These are phyloP conservation scores for Rhytidhysteron rufulum DNA, from an alignment of 2,329 filamentous ascomycete species.

Conservation along the genomic window DNA sequence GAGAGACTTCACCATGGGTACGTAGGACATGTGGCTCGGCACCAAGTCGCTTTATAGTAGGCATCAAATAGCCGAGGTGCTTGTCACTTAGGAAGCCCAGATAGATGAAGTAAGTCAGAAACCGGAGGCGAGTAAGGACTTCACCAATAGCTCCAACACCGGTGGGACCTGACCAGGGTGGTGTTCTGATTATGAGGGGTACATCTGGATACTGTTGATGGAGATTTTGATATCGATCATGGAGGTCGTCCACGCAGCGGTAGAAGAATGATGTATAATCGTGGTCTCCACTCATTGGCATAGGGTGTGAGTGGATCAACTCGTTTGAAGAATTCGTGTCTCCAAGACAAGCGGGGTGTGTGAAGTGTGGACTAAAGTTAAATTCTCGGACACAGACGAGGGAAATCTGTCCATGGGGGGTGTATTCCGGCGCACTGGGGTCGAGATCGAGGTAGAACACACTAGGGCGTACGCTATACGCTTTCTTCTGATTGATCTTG, in stretches of 20 bases:
- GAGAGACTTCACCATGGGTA: constrained; percentile 33
- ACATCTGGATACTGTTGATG: constrained; percentile 34
- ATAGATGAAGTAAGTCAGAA: constrained; percentile 62
- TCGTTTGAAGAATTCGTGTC: constrained; percentile 27
- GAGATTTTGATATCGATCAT: constrained; percentile 53
- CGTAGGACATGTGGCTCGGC: too few relatives aligned
- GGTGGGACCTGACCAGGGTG: constrained; percentile 69
- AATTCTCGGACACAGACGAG: constrained; percentile 59
- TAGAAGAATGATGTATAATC: constrained; percentile 65
- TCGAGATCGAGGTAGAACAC: constrained; percentile 70
- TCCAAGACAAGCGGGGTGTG: constrained; percentile 45
- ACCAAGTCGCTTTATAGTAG: not conserved
- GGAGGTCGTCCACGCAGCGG: constrained; percentile 61
- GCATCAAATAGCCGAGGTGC: not conserved
- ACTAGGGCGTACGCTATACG: not conserved
- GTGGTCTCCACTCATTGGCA: constrained; percentile 63
- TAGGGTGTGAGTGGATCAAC: constrained; percentile 60
- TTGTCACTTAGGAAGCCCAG: constrained; percentile 42
- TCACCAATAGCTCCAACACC: constrained; percentile 62
- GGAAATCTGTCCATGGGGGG: constrained; percentile 65
- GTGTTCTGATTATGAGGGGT: constrained; percentile 69
- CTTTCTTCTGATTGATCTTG: constrained; percentile 20
- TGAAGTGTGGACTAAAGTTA: constrained; percentile 65
- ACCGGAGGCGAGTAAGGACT: constrained; percentile 50
- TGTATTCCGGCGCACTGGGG: constrained; percentile 73